Base-by-base conservation (phyloP, 495 filamentous ascomycete genomes). In the Aspergillus avenaceus region DNA sequence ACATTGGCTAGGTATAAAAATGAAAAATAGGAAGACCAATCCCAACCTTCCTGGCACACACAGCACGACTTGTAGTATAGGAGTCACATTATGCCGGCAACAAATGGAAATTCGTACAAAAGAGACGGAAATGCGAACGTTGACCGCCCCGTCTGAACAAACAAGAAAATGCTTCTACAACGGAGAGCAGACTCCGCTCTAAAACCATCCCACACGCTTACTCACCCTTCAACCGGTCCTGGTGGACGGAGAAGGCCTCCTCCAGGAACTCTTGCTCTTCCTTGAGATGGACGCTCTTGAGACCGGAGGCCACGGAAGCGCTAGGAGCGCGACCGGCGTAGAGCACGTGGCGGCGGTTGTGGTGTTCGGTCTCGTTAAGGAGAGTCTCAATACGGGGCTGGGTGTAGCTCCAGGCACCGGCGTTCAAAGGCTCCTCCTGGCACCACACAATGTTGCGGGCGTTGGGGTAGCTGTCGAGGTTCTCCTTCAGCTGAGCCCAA, bases 341-440 rank as follows among this genome's bases (percentile, higher is more conserved):
- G 83, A 95, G 86, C 61, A 96, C 90, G 73, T 97, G 91, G 69
- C 93, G 91, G 58, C 85, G 80, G 72, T 91, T 81, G 74, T 98
- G 95, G 70, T 93, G 76, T 71, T 92, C 64, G 3, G 93, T 97
- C 50, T 88, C 63, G 76, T 97, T 97, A 44, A 98, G 77, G 61
- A 97, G 71, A 19, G 91, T 97, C 81, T 98, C 95, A 54, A 98
- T 87, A 62, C 95, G 84, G 16, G 93, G 93, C 74, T 98, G 93
- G 26, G 84, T 86, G 79, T 88, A 97, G 65, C 82, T 87, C 93
- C 93, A 98, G 31, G 85, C 86, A 63, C 93, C 93, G 13, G 93
- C 93, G 64, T 98, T 98, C 46, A 98, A 81, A 27, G 93, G 93
- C 74, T 98, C 93, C 72, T 98, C 93, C 75, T 98, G 93, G 50